phyloP scores from a whole-genome alignment of 495 filamentous ascomycete species.

The Hypoxylon rickii region DNA sequence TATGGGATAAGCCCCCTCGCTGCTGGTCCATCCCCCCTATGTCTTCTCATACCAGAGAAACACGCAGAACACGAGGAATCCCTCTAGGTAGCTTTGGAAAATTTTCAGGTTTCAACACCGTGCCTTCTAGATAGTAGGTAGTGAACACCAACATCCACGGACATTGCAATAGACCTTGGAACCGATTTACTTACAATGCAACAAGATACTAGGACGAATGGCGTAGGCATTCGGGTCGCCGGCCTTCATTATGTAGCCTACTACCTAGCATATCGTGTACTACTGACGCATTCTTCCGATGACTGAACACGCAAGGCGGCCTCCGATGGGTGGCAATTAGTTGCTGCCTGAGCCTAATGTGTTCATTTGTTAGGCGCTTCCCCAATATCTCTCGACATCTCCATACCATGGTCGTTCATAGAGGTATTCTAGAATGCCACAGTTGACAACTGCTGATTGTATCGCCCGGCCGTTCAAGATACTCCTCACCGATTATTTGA shows the following conservation, averaged over 20 bases:
- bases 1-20: constrained; percentile 26
- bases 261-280: constrained; percentile 2
- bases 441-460: no score
- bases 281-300: constrained; percentile 16
- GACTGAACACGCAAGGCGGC: constrained; percentile 7
- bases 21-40: constrained; percentile 18
- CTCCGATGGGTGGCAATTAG: constrained; percentile 8
- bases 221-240: constrained; percentile 6
- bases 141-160: no score
- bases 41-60: constrained; percentile 9
- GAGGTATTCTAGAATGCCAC: neutral
- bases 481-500: no score
- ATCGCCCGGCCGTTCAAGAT: no score
- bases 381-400: neutral
- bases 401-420: no score
- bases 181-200: no score
- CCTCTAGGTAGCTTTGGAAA: no score
- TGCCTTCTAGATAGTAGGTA: no score
- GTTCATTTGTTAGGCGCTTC: neutral
- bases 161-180: no score
- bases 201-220: neutral
- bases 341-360: constrained; percentile 8
- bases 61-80: constrained; percentile 2
- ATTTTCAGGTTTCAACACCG: constrained; percentile 10
- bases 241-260: constrained; percentile 1